Conservation (phyloP, 441 rosid genomes). For the Corymbia calophylla region DNA sequence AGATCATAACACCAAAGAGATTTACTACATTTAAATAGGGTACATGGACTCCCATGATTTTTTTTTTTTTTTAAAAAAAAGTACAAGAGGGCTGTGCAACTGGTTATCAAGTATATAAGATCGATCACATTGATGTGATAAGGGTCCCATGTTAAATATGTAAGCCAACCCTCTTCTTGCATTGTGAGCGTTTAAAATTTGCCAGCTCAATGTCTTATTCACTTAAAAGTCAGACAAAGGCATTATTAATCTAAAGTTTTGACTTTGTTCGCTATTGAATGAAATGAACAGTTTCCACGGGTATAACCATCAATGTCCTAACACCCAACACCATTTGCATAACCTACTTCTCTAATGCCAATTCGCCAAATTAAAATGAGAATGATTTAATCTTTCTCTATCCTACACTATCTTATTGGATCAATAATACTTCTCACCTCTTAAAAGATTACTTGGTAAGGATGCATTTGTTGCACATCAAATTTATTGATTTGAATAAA, state of each 20-base stretch:
- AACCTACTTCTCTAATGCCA: neutral
- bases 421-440: neutral
- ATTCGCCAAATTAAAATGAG: neutral
- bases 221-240: neutral
- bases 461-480: neutral
- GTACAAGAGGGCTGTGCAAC: too few species aligned
- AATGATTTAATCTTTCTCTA: neutral
- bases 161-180: neutral
- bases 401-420: neutral
- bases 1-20: neutral
- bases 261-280: neutral
- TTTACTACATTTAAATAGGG: neutral
- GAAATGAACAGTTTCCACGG: fast-evolving
- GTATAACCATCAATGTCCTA: fast-evolving
- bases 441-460: neutral
- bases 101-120: neutral
- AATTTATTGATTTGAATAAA: neutral
- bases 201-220: neutral
- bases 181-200: neutral
- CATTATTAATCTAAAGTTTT: neutral
- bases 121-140: neutral
- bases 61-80: too few species aligned
- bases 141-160: neutral
- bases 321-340: neutral
- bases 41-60: neutral